These are phyloP conservation scores for Evernia prunastri DNA, from an alignment of 495 filamentous ascomycete species.

Conservation along the genomic window DNA sequence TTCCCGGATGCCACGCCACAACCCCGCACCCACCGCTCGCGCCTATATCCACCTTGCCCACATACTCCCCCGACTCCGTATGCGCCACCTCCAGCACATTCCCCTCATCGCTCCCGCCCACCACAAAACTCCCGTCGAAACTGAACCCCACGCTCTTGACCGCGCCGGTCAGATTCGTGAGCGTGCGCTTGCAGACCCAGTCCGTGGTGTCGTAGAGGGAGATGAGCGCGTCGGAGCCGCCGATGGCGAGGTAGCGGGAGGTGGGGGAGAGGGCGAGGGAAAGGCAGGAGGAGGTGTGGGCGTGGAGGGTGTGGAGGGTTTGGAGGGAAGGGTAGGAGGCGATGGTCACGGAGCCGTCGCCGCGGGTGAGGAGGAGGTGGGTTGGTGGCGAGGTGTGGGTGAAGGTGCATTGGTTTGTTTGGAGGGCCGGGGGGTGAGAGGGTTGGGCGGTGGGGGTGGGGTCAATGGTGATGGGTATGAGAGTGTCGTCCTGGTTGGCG, in stretches of 20 bases:
- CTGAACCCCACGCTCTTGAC: constrained; percentile 83
- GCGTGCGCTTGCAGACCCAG: constrained; percentile 80
- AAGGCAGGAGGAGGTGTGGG: constrained; percentile 73
- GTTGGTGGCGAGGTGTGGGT: constrained; percentile 51
- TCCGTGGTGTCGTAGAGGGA: constrained; percentile 87
- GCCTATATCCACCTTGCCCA: constrained; percentile 68
- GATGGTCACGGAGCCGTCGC: constrained; percentile 75
- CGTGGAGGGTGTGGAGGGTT: constrained; percentile 59
- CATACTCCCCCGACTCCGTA: constrained; percentile 78
- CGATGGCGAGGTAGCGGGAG: constrained; percentile 75
- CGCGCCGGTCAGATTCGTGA: constrained; percentile 68
- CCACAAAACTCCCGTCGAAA: constrained; percentile 84
- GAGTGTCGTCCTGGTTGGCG: constrained; percentile 54
- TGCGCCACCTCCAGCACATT: constrained; percentile 47
- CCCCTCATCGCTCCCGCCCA: constrained; percentile 79
- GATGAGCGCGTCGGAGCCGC: constrained; percentile 82
- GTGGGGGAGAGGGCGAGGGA: constrained; percentile 66
- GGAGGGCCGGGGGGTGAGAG: constrained; percentile 61
- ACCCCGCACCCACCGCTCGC: constrained; percentile 40
- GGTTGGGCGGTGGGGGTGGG: constrained; percentile 44
- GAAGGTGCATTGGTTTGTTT: constrained; percentile 80
- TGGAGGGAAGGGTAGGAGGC: constrained; percentile 56
- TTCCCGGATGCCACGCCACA: constrained; percentile 84
- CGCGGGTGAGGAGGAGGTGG: constrained; percentile 69
- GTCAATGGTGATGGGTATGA: constrained; percentile 54